Conservation (phyloP, 2,329 filamentous ascomycete genomes). For the Calonectria leucothoes region DNA sequence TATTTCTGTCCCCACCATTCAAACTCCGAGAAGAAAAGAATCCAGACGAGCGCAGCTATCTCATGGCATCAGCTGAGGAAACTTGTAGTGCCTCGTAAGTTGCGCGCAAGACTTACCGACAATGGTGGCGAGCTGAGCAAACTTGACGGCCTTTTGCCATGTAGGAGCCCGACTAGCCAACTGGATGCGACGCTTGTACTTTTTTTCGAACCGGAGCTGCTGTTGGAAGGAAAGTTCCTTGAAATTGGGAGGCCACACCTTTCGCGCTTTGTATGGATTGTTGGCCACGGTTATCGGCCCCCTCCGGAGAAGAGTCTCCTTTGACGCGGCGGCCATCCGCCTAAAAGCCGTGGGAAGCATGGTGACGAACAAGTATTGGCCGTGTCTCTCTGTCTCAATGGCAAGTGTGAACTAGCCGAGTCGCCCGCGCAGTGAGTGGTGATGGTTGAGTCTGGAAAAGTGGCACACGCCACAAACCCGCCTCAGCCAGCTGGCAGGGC, state of each 20-base stretch:
- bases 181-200: slow-evolving; percentile 77
- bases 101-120: slow-evolving; percentile 55
- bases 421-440: slow-evolving; percentile 16
- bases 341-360: slow-evolving; percentile 52
- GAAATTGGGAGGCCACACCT: slow-evolving; percentile 84
- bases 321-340: slow-evolving; percentile 48
- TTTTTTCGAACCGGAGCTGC: slow-evolving; percentile 82
- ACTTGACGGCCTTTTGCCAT: slow-evolving; percentile 74
- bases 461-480: slow-evolving; percentile 39
- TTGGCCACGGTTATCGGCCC: slow-evolving; percentile 53
- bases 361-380: neutral
- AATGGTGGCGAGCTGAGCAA: slow-evolving; percentile 71
- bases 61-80: slow-evolving; percentile 22
- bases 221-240: slow-evolving; percentile 75
- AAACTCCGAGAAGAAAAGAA: slow-evolving; percentile 57
- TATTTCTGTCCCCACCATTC: slow-evolving; percentile 58
- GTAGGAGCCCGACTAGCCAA: slow-evolving; percentile 70
- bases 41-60: slow-evolving; percentile 51
- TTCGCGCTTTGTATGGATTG: slow-evolving; percentile 74
- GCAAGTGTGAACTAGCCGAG: slow-evolving; percentile 17
- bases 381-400: slow-evolving; percentile 21
- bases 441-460: slow-evolving; percentile 24
- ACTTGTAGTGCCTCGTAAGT: neutral
- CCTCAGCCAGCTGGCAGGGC: slow-evolving; percentile 28
- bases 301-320: slow-evolving; percentile 40